A percentile compares a stretch with the other conserved stretches of the same genome.
phyloP scores from a whole-genome alignment of 108 stramenopile species.

The Skeletonema marinoi region DNA sequence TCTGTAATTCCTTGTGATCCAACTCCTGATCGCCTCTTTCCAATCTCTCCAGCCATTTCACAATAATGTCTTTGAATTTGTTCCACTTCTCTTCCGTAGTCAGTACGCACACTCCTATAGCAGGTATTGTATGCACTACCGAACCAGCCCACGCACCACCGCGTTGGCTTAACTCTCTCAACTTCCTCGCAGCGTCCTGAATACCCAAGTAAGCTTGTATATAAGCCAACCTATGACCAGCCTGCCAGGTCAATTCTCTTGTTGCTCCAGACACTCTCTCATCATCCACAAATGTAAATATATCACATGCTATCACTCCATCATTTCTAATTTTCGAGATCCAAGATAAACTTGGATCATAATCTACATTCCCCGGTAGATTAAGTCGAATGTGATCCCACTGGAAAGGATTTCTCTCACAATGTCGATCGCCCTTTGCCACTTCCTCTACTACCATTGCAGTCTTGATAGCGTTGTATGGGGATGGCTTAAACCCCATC shows the following conservation, averaged over 20 bases:
- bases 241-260: slow-evolving; percentile 4
- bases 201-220: slow-evolving; percentile 30
- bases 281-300: slow-evolving; percentile 46
- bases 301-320: slow-evolving; percentile 32
- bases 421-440: slow-evolving; percentile 13
- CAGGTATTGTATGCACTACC: neutral
- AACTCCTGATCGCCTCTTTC: neutral
- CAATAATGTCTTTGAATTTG: slow-evolving; percentile 2
- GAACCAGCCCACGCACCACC: slow-evolving; percentile 43
- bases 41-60: neutral
- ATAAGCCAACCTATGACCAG: slow-evolving; percentile 6
- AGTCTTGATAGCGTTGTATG: slow-evolving; percentile 28
- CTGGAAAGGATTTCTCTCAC: slow-evolving; percentile 24
- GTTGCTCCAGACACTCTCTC: slow-evolving; percentile 15
- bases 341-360: slow-evolving; percentile 25
- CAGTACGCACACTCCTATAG: slow-evolving; percentile 17
- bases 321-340: slow-evolving; percentile 14
- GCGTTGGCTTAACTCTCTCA: neutral
- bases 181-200: slow-evolving; percentile 51
- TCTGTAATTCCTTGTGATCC: slow-evolving; percentile 4
- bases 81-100: slow-evolving; percentile 42
- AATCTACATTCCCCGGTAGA: slow-evolving; percentile 18
- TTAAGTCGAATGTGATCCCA: slow-evolving; percentile 32
- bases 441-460: slow-evolving; percentile 26
- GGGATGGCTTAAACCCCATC: slow-evolving; percentile 42